Percentiles rank a stretch among this genome's conserved stretches.
These are phyloP conservation scores for Plectosphaerella sp. DNA, from an alignment of 2,329 filamentous ascomycete species.

Conservation along the genomic window DNA sequence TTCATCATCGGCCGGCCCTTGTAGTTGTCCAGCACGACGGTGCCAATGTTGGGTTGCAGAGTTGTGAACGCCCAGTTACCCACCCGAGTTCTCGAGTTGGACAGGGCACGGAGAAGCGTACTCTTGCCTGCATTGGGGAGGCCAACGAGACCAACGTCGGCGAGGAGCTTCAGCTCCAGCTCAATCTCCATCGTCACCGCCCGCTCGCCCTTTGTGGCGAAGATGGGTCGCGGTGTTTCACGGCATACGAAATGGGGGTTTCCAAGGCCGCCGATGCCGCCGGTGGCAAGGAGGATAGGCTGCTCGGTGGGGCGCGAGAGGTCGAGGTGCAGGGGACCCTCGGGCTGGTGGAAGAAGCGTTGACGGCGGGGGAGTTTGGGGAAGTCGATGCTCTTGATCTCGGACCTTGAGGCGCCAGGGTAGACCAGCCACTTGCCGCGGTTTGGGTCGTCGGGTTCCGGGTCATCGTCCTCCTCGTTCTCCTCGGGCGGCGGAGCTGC, in stretches of 20 bases:
- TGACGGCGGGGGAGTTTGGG: constrained; percentile 48
- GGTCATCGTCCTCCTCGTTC: constrained; percentile 20
- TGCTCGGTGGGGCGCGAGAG: constrained; percentile 72
- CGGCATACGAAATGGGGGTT: constrained; percentile 90
- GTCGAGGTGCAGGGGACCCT: constrained; percentile 68
- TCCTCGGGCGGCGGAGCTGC: background rate
- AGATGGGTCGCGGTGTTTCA: constrained; percentile 71
- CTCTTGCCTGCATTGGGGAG: constrained; percentile 96
- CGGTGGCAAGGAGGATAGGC: constrained; percentile 81
- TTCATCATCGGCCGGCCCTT: constrained; percentile 63
- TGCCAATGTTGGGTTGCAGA: constrained; percentile 90
- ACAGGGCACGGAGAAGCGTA: constrained; percentile 82
- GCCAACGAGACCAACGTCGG: constrained; percentile 90
- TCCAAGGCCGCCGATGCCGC: constrained; percentile 83
- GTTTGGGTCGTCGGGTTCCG: constrained; percentile 36
- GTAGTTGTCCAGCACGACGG: constrained; percentile 86
- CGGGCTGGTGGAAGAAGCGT: constrained; percentile 61
- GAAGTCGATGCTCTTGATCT: constrained; percentile 52
- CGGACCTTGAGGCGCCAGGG: constrained; percentile 68
- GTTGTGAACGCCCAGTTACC: constrained; percentile 98
- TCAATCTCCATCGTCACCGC: constrained; percentile 76
- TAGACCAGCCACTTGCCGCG: constrained; percentile 82
- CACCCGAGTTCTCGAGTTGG: constrained; percentile 81
- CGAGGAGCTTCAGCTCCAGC: constrained; percentile 89
- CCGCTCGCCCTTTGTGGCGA: constrained; percentile 80